Conservation (phyloP, 805 yeast species). For the Cephaloascus fragrans region DNA sequence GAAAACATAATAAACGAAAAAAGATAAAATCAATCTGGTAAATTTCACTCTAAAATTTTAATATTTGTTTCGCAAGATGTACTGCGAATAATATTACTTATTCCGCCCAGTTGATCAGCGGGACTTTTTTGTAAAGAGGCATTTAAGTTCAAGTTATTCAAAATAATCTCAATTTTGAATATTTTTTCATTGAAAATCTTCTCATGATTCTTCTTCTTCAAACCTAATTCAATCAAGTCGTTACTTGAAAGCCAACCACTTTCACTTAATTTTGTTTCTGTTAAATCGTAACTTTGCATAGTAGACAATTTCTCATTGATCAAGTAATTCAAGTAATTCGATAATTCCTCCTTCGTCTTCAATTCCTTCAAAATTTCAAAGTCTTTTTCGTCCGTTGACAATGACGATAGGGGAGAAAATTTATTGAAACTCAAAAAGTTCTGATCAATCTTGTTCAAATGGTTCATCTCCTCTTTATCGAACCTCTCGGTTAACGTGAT, state of each 20-base stretch:
- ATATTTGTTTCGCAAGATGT: no score
- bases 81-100: no score
- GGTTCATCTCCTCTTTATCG: slow-evolving; percentile 13
- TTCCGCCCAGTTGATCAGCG: no score
- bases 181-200: slow-evolving; percentile 6
- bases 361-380: slow-evolving; percentile 14
- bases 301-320: slow-evolving; percentile 22
- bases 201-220: slow-evolving; percentile 5
- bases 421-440: slow-evolving; percentile 3
- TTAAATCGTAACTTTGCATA: slow-evolving; percentile 20
- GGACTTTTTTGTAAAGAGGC: no score
- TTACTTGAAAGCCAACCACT: slow-evolving; percentile 34
- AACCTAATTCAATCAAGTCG: slow-evolving; percentile 26
- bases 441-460: slow-evolving; percentile 21
- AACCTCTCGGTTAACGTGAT: slow-evolving; percentile 28
- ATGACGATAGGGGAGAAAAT: no score
- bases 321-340: slow-evolving; percentile 21
- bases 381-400: background rate
- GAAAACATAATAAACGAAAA: no score
- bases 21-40: no score
- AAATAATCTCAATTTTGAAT: slow-evolving; percentile 9
- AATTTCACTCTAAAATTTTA: no score
- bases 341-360: slow-evolving; percentile 14
- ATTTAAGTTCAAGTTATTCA: no score
- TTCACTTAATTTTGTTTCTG: slow-evolving; percentile 18